These are phyloP conservation scores for Ophiocordyceps polyrhachis-furcata DNA, from an alignment of 2,329 filamentous ascomycete species.

Conservation along the genomic window DNA sequence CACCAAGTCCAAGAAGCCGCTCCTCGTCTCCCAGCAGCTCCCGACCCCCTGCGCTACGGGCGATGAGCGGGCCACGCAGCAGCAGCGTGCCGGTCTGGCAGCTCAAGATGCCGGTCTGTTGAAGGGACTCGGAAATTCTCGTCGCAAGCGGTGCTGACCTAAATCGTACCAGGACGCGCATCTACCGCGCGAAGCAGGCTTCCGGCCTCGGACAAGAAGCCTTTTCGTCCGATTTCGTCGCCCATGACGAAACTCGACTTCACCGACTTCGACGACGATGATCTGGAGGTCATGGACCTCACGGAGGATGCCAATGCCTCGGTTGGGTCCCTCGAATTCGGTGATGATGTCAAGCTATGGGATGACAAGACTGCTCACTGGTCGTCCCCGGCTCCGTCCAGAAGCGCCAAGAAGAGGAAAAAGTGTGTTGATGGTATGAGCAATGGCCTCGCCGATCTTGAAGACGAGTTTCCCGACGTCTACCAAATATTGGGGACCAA, in stretches of 20 bases:
- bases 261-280: slow-evolving; percentile 16
- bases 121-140: not conserved
- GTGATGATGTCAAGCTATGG: slow-evolving; percentile 22
- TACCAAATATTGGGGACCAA: slow-evolving; percentile 26
- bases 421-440: slow-evolving; percentile 29
- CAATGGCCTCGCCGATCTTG: slow-evolving; percentile 15
- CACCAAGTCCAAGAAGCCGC: slow-evolving; percentile 24
- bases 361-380: slow-evolving; percentile 21
- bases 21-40: slow-evolving; percentile 23
- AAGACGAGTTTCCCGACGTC: slow-evolving; percentile 35
- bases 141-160: not conserved
- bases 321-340: slow-evolving; percentile 16
- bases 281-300: slow-evolving; percentile 21
- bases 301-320: slow-evolving; percentile 17
- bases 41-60: slow-evolving; percentile 18
- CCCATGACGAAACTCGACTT: slow-evolving; percentile 13
- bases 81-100: slow-evolving; percentile 4
- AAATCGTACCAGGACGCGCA: not conserved
- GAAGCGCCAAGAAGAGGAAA: slow-evolving; percentile 30
- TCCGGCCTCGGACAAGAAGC: slow-evolving; percentile 10
- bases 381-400: slow-evolving; percentile 17
- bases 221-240: slow-evolving; percentile 4
- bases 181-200: slow-evolving; percentile 6
- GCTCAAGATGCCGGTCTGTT: slow-evolving; percentile 2
- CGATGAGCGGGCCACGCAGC: slow-evolving; percentile 5